phyloP scores from a whole-genome alignment of 768 basidiomycete genomes.

The Lactarius hatsudake region DNA sequence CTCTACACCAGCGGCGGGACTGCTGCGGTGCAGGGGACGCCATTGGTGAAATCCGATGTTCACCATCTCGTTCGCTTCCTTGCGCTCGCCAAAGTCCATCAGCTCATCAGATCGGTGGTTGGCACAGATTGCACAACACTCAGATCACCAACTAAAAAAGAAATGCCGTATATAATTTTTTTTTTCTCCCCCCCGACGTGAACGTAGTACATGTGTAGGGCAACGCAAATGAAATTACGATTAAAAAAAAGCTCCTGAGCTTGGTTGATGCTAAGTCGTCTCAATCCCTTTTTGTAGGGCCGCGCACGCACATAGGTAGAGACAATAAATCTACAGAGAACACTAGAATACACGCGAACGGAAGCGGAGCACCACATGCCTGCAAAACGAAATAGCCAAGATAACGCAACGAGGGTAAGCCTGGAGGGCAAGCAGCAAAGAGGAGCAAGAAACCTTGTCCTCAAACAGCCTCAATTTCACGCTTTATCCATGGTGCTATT shows the following conservation, averaged over 20 bases:
- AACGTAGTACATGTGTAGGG: too few species aligned
- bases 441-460: slow-evolving; percentile 2
- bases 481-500: slow-evolving; percentile 23
- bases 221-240: not conserved
- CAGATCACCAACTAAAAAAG: not conserved
- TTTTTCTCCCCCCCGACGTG: not conserved
- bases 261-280: not conserved
- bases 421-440: too few species aligned
- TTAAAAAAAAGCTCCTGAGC: not conserved
- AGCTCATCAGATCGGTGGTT: not conserved
- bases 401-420: slow-evolving; percentile 15
- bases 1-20: not conserved
- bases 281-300: not conserved
- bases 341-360: slow-evolving; percentile 17
- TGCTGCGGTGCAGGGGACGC: not conserved
- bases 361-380: slow-evolving; percentile 4
- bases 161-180: not conserved
- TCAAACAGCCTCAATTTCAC: slow-evolving; percentile 21
- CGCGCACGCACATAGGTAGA: slow-evolving; percentile 5
- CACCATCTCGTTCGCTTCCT: not conserved
- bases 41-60: not conserved
- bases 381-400: slow-evolving; percentile 8
- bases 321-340: slow-evolving; percentile 18
- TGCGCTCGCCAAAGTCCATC: not conserved
- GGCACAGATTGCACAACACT: not conserved